Base-by-base conservation (phyloP, 2,329 filamentous ascomycete species). In the Teratosphaeria zuluensis region DNA sequence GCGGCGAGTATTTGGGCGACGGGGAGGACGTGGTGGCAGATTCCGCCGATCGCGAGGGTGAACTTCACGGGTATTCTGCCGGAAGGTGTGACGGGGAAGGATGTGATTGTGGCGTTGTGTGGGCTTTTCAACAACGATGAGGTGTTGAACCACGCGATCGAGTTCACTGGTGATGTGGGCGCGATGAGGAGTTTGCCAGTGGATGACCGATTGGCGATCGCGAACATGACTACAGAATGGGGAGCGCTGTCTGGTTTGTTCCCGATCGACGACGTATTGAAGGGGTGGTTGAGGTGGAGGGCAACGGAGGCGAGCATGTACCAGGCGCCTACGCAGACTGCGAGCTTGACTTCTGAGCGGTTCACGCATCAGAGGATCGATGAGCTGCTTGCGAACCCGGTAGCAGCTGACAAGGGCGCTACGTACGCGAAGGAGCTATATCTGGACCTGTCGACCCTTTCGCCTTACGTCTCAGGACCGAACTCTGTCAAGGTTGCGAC, bases 401-500 rank as follows among this genome's bases (percentile, higher is more conserved):
- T 92, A 2, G 73, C 70, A 0, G 89, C 92, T 2, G 92, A 96
- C 69, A 82, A 81, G 14, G 88, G 84, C 8, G 92, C 91, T 1
- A 79, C 77, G 5, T 97, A 96, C 65, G 87, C 90, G 57, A 96
- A 97, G 74, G 77, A 86, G 48, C 80, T 96, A 0, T 91, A 88
- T 71, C 77, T 96, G 6, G 84, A 96, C 70, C 81, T 96, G 0
- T 89, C 87, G 0, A 92, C 90, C 0, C 81, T 96, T 0, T 87
- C 89, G 0, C 92, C 92, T 0, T 92, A 88, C 58, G 85, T 96
- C 9, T 81, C 91, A 0, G 92, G 92, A 0, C 92, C 92, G 0
- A 96, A 96, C 75, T 92, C 88, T 0, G 90, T 96, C 68, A 96
- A 96, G 74, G 77, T 96, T 0, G 85, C 88, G 0, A 95, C 86